Conservation (phyloP, 768 basidiomycete species). For the Psilocybe sp. region DNA sequence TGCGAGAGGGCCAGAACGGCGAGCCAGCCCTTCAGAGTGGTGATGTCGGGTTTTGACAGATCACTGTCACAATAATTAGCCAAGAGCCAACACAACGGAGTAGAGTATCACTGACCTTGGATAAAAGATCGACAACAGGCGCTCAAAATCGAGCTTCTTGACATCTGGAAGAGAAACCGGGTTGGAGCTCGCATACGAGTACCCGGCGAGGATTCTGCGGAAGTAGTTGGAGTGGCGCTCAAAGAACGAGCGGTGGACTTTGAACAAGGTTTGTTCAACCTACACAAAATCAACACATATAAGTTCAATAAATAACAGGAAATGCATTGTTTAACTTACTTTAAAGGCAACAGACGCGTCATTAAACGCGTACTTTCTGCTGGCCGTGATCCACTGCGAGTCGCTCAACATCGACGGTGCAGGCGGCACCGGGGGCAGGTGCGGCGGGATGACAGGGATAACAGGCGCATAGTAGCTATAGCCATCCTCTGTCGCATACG, state of each 20-base stretch:
- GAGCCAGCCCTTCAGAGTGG: constrained; percentile 33
- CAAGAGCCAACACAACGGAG: too few species aligned
- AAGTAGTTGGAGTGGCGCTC: constrained; percentile 24
- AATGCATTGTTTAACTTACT: constrained; percentile 8
- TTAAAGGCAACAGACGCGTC: constrained; percentile 19
- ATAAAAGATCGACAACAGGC: constrained; percentile 30
- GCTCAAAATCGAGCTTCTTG: constrained; percentile 33
- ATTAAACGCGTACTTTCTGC: constrained; percentile 13
- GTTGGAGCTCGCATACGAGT: not conserved
- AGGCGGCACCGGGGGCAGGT: not conserved
- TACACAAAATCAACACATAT: constrained; percentile 2
- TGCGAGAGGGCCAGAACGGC: constrained; percentile 30
- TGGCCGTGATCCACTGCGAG: constrained; percentile 3
- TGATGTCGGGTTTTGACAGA: constrained; percentile 24
- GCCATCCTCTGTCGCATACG: not conserved
- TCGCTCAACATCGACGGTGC: not conserved
- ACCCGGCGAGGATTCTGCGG: constrained; percentile 11
- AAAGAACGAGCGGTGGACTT: constrained; percentile 26
- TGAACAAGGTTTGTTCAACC: constrained; percentile 21
- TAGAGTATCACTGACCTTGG: constrained; percentile 29
- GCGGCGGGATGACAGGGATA: not conserved
- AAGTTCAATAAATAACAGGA: not conserved
- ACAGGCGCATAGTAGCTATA: too few species aligned
- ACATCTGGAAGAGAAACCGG: constrained; percentile 30
- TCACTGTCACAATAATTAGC: too few species aligned